Evolutionary conservation across 148 eudicot species (phyloP).

Genomic region (Vaccinium vitisidaea): DNA sequence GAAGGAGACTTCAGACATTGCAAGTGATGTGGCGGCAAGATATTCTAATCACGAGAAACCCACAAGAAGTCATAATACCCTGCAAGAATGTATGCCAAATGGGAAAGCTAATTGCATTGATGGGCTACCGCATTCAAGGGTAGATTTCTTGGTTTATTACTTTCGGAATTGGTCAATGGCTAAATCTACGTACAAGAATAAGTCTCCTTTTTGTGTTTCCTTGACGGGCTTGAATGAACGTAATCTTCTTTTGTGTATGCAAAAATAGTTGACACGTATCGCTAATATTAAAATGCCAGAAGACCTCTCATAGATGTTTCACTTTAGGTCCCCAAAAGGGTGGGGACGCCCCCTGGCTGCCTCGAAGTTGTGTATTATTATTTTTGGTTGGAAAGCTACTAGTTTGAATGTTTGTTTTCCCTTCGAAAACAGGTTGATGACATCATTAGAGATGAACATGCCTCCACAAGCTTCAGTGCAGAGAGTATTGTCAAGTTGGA

Average conservation of each 20-base stretch:
- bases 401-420: not conserved
- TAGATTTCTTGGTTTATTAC: not conserved
- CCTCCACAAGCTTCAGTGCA: constrained; percentile 2
- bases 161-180: too few relatives aligned
- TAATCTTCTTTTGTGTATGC: too few relatives aligned
- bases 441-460: constrained; percentile 6
- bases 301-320: too few relatives aligned
- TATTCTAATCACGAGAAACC: constrained; percentile 14
- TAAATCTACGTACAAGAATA: too few relatives aligned
- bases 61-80: not conserved
- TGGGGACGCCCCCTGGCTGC: not conserved
- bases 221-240: too few relatives aligned
- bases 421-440: constrained; percentile 21
- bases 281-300: too few relatives aligned
- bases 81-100: not conserved
- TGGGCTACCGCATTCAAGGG: not conserved
- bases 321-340: not conserved
- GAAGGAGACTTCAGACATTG: constrained; percentile 7
- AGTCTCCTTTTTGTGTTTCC: too few relatives aligned
- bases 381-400: not conserved
- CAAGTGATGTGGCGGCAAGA: constrained; percentile 19
- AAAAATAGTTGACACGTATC: too few relatives aligned
- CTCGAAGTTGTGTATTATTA: not conserved
- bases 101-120: not conserved
- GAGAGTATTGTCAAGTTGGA: constrained; percentile 40